A percentile compares a stretch with the other conserved stretches of the same genome.
phyloP scores from a whole-genome alignment of 257 asterid genomes.

The Ophiorrhiza pumila region DNA sequence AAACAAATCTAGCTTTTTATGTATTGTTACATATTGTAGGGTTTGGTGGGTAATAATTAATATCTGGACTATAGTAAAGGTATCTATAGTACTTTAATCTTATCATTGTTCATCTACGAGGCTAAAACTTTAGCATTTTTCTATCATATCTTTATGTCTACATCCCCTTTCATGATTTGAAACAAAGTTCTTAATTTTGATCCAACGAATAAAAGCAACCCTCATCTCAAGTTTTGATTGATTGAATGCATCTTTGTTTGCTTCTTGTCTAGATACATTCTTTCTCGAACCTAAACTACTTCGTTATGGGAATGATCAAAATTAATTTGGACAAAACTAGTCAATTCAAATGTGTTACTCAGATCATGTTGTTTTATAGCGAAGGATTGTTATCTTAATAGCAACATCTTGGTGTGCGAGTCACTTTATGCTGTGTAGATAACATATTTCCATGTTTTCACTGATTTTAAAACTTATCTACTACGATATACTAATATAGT shows the following conservation, averaged over 20 bases:
- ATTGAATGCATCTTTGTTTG: neutral
- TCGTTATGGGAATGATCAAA: neutral
- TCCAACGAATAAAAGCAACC: neutral
- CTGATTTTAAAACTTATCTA: no score
- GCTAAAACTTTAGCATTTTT: slow-evolving; percentile 4
- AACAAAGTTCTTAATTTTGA: neutral
- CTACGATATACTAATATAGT: no score
- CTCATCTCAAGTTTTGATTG: no score
- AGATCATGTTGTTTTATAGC: neutral
- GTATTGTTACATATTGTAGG: no score
- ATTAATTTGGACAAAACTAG: neutral
- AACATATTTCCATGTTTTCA: no score
- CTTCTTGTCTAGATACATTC: neutral
- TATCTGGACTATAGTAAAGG: neutral
- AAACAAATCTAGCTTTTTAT: no score
- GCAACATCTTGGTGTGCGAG: no score
- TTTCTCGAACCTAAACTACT: neutral
- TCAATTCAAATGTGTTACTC: neutral
- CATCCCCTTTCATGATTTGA: slow-evolving; percentile 9
- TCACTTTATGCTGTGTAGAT: no score
- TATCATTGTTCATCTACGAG: neutral
- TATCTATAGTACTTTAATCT: neutral
- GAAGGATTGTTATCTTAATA: neutral
- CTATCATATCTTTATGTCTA: neutral
- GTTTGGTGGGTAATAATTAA: no score